Evolutionary conservation across 257 asterid species (phyloP).

Genomic region (Misopates orontium): DNA sequence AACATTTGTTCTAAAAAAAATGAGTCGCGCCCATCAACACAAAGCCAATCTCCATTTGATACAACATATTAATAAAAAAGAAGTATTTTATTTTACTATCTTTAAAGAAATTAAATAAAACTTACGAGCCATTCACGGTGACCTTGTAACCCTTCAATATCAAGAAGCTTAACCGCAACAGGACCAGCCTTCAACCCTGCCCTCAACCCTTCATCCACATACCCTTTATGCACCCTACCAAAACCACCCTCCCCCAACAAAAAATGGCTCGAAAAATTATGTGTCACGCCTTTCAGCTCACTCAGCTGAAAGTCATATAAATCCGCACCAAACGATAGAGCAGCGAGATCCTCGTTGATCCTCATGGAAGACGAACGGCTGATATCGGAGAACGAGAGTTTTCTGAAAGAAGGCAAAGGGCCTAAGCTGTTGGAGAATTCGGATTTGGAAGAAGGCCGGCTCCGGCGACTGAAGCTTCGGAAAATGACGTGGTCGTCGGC

Average conservation of each 20-base stretch:
- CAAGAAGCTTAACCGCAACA: conserved; percentile 94
- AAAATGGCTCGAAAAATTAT: conserved; percentile 72
- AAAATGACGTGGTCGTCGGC: conserved; percentile 44
- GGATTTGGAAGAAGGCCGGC: conserved; percentile 48
- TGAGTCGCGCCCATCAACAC: no score
- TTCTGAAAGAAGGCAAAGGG: conserved; percentile 64
- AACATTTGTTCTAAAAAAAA: no score
- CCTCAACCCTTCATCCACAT: conserved; percentile 61
- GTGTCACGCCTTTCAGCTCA: conserved; percentile 67
- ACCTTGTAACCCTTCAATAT: conserved; percentile 87
- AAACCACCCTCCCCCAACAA: conserved; percentile 95
- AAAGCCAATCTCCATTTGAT: no score
- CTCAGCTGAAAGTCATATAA: conserved; percentile 65
- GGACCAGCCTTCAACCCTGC: conserved; percentile 75
- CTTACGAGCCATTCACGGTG: conserved; percentile 98
- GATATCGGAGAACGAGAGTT: conserved; percentile 65
- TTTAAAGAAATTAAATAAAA: not conserved
- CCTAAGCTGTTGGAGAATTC: conserved; percentile 61
- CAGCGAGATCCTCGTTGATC: conserved; percentile 73
- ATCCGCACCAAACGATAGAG: conserved; percentile 68
- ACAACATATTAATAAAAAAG: no score
- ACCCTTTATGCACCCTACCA: conserved; percentile 85
- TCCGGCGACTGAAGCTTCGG: conserved; percentile 62
- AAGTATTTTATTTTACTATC: no score
- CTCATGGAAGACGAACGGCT: conserved; percentile 64